Percentiles rank a stretch among this genome's conserved stretches.
phyloP scores from a whole-genome alignment of 352 stramenopile genomes.

The Phytophthora multivora region DNA sequence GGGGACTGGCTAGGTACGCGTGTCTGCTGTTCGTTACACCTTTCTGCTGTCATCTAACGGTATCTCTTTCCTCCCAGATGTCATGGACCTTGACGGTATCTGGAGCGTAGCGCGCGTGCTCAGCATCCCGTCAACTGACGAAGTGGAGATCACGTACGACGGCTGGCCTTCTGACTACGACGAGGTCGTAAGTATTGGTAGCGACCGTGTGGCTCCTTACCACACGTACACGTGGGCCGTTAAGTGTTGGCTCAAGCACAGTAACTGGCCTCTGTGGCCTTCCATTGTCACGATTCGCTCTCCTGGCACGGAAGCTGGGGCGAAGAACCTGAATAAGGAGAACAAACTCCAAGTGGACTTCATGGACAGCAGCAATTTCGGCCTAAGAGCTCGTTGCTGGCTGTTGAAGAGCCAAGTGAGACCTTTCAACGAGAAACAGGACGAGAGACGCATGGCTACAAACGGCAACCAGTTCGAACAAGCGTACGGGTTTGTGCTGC shows the following conservation, averaged over 20 bases:
- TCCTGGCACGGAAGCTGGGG: slow-evolving; percentile 39
- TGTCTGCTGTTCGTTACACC: not conserved
- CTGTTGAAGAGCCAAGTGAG: slow-evolving; percentile 24
- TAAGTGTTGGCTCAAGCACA: slow-evolving; percentile 37
- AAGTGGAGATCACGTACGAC: slow-evolving; percentile 65
- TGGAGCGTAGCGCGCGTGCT: slow-evolving; percentile 65
- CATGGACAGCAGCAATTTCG: slow-evolving; percentile 44
- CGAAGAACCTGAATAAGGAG: slow-evolving; percentile 35
- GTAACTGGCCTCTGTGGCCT: slow-evolving; percentile 73
- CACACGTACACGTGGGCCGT: slow-evolving; percentile 30
- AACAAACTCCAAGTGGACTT: slow-evolving; percentile 55
- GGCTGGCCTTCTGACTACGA: slow-evolving; percentile 59
- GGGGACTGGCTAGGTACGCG: slow-evolving; percentile 15
- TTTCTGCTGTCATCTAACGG: not conserved
- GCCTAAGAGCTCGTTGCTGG: slow-evolving; percentile 30
- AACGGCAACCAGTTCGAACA: slow-evolving; percentile 33
- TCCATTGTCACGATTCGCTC: slow-evolving; percentile 61
- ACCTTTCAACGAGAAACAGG: slow-evolving; percentile 17
- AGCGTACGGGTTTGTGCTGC: slow-evolving; percentile 13
- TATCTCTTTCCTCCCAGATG: slow-evolving; percentile 30
- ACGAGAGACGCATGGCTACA: slow-evolving; percentile 19
- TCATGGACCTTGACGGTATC: slow-evolving; percentile 54
- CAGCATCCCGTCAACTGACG: slow-evolving; percentile 12
- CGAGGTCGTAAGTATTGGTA: slow-evolving; percentile 55
- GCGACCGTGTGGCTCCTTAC: slow-evolving; percentile 57